Conservation (phyloP, 2,329 filamentous ascomycete genomes). For the Leptosphaerulina australis region DNA sequence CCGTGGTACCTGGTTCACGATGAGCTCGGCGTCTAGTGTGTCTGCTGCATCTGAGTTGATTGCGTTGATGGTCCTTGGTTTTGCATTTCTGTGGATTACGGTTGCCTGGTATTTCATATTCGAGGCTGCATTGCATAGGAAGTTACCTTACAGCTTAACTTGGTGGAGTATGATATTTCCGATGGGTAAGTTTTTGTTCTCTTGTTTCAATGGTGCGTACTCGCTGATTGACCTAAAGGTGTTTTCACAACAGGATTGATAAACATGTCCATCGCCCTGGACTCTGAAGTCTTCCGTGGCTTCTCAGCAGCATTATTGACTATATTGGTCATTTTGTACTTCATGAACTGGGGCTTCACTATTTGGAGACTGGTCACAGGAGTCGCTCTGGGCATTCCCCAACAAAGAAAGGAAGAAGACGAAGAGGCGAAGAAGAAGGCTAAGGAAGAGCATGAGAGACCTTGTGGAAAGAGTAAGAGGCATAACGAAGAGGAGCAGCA, state of each 20-base stretch:
- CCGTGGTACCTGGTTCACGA: constrained; percentile 21
- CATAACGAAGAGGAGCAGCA: neutral
- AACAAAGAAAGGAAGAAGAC: constrained; percentile 24
- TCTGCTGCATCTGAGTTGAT: constrained; percentile 16
- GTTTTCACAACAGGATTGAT: constrained; percentile 24
- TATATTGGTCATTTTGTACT: constrained; percentile 23
- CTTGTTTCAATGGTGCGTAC: neutral
- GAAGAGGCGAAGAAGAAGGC: constrained; percentile 17
- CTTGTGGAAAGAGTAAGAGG: neutral
- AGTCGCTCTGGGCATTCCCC: constrained; percentile 22
- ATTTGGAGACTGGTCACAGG: constrained; percentile 20
- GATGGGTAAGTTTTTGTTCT: constrained; percentile 14
- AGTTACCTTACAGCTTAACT: constrained; percentile 23
- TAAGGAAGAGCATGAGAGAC: constrained; percentile 5
- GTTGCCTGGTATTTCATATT: constrained; percentile 24
- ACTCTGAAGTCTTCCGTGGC: constrained; percentile 24
- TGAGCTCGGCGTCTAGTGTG: constrained; percentile 18
- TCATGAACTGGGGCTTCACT: constrained; percentile 26
- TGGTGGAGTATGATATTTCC: constrained; percentile 30
- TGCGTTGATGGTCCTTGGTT: constrained; percentile 21
- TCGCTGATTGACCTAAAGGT: constrained; percentile 8
- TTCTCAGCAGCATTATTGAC: constrained; percentile 19
- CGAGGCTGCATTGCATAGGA: constrained; percentile 18
- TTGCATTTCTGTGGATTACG: constrained; percentile 24
- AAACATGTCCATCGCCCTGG: constrained; percentile 22